phyloP scores from a whole-genome alignment of 371 early-diverging fungal species.

The Smittium mucronatum region DNA sequence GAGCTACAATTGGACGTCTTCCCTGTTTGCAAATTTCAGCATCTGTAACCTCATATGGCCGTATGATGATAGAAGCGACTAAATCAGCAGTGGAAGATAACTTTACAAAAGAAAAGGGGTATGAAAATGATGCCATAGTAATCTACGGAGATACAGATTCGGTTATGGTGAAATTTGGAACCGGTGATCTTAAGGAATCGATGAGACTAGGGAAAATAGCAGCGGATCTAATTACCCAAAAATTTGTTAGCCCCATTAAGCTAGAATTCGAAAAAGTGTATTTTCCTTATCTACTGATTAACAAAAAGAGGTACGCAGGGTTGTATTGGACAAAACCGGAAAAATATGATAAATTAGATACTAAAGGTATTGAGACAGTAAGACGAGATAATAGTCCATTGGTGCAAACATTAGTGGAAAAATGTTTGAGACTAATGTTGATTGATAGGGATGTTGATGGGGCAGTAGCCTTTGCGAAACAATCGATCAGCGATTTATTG shows the following conservation, averaged over 20 bases:
- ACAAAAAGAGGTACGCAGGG: constrained; percentile 99
- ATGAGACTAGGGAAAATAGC: constrained; percentile 85
- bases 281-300: constrained; percentile 95
- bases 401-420: constrained; percentile 89
- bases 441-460: constrained; percentile 84
- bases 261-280: constrained; percentile 99
- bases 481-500: constrained; percentile 82
- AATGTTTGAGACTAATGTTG: constrained; percentile 82
- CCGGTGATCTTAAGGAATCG: constrained; percentile 58
- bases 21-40: constrained; percentile 98
- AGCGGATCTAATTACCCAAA: constrained; percentile 69
- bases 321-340: constrained; percentile 93
- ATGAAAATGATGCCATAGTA: constrained; percentile 78
- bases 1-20: constrained; percentile 92
- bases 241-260: constrained; percentile 92
- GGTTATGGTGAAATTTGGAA: constrained; percentile 98
- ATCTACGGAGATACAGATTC: constrained; percentile 99
- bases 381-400: constrained; percentile 97
- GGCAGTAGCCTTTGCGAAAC: constrained; percentile 82
- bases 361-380: constrained; percentile 99
- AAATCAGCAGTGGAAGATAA: constrained; percentile 77
- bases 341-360: constrained; percentile 91
- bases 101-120: constrained; percentile 77
- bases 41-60: constrained; percentile 97
- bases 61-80: constrained; percentile 95